Conservation (phyloP, 2,329 filamentous ascomycete genomes). For the Talaromyces sp. region DNA sequence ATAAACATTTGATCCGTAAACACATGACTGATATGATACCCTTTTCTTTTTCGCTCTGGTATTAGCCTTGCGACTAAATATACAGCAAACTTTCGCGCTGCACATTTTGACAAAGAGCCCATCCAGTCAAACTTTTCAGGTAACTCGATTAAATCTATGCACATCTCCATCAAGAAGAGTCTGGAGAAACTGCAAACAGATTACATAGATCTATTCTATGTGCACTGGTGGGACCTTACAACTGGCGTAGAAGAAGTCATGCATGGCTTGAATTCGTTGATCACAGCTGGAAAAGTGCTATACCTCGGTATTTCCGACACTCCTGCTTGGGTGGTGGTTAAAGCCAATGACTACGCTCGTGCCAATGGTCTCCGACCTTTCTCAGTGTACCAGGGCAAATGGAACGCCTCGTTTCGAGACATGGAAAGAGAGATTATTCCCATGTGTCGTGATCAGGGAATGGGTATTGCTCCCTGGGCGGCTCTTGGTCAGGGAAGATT, state of each 20-base stretch:
- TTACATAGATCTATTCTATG: constrained; percentile 54
- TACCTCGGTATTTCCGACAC: constrained; percentile 42
- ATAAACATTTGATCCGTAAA: neutral
- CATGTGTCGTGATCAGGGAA: constrained; percentile 41
- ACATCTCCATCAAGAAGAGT: constrained; percentile 42
- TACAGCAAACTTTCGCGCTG: constrained; percentile 53
- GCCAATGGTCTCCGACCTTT: constrained; percentile 39
- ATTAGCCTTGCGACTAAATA: constrained; percentile 63
- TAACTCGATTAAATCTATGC: constrained; percentile 43
- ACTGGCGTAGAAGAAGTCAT: constrained; percentile 38
- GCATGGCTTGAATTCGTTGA: constrained; percentile 37
- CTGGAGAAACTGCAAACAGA: constrained; percentile 50
- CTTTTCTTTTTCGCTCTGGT: neutral
- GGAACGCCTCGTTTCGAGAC: constrained; percentile 38
- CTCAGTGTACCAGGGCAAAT: constrained; percentile 40
- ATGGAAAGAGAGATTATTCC: constrained; percentile 43
- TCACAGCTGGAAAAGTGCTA: constrained; percentile 40
- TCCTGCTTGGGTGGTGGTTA: constrained; percentile 40
- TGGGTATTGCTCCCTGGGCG: constrained; percentile 58
- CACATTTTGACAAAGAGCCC: constrained; percentile 39
- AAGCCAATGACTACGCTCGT: constrained; percentile 40
- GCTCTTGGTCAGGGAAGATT: constrained; percentile 53
- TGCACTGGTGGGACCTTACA: constrained; percentile 53
- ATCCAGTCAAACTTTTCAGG: constrained; percentile 43
- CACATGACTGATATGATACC: neutral